Base-by-base conservation (phyloP, 78 protist genomes). In the Guillardia theta region DNA sequence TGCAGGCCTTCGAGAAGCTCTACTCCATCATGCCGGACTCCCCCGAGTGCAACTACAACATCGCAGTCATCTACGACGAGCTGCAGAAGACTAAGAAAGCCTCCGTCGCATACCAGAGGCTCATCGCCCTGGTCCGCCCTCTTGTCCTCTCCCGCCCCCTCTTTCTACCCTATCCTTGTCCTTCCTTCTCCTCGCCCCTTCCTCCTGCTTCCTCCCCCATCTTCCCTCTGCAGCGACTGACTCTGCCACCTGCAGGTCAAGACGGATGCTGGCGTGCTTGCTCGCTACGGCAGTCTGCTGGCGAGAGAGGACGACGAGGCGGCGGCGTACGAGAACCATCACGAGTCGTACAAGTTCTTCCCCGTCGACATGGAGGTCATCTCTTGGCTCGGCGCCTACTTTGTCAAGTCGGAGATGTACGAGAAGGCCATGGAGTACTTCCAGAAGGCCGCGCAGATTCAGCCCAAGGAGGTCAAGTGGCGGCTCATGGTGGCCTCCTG, bases 401-500 rank as follows among this genome's bases (percentile, higher is more conserved):
- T 88, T 22, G 83, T 70, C 41, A 77, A 36, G 48, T 36, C 88
- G 48, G 48, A 77, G 94, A 94, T 93, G 58, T 95, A 95, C 80
- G 98, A 96, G 62, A 77, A 95, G 94, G 98, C 97, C 15, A 95
- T 96, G n/a, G 22, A 45, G 87, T 97, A 37, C 95, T 97, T 97
- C 33, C 96, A 96, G 80, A 88, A 96, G 21, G 97, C 97, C 18
- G 93, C 96, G 1, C 95, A 94, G 80, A 93, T 95, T 18, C 94
- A 95, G 96, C 97, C 98, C 1, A 18, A 39, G 33, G 96, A 97
- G 88, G 96, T 96, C 83, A 95, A 96, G 96, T 97, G 98, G 98
- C 94, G 77, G 94, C 96, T 97, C 80, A 94, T 95, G 95, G 96
- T 96, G 0, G 97, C 97, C 3, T 58, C 93, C n/a, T 96, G 97